Evolutionary conservation across 106 monocot genomes (phyloP), one percentile per base, ranked within the genome.

Genomic region (Apostasia ramifera): DNA sequence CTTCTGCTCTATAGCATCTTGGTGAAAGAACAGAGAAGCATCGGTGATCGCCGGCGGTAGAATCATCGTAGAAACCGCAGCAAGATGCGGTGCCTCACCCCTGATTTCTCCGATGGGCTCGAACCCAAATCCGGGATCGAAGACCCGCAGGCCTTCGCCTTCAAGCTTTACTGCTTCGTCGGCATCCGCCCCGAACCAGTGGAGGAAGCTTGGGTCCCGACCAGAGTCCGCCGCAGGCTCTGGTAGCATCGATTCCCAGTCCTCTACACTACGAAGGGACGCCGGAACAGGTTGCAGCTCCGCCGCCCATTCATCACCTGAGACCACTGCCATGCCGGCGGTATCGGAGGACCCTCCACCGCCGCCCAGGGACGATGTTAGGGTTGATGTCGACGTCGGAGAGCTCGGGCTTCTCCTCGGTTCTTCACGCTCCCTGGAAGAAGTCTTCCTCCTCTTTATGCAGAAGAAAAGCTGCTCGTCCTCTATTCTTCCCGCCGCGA

Each of bases 381-480:
- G 70, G 53, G 83, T 80, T 40, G 80, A 81, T 2, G 83, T 71
- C 49, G 87, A 83, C 13, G 73, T 78, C 9, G 83, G 83, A 1
- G 87, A 77, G 71, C 83, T 83, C 11, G 75, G 77, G 75, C 83
- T 87, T 53, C 80, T 67, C 49, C 77, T 77, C 5, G 82, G 77
- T 53, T 86, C 86, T 13, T 6, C 26, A 8, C 61, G 69, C 14
- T 67, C 72, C 59, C 64, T 68, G 13, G 5, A 59, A 37, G 13
- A 40, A 10, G 40, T 45, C 44, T 55, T 53, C 51, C 41, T 45
- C 40, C 49, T 46, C 56, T 57, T 50, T 13, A 42, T 54, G 41
- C 15, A 71, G 53, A 71, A 71, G 60, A 58, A 38, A 44, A 43
- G 12, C 5, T 8, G 14, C 8, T 47, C 43, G 15, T 71, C 76